phyloP scores from a whole-genome alignment of 202 grass and related monocot species.

The Zizania palustris region DNA sequence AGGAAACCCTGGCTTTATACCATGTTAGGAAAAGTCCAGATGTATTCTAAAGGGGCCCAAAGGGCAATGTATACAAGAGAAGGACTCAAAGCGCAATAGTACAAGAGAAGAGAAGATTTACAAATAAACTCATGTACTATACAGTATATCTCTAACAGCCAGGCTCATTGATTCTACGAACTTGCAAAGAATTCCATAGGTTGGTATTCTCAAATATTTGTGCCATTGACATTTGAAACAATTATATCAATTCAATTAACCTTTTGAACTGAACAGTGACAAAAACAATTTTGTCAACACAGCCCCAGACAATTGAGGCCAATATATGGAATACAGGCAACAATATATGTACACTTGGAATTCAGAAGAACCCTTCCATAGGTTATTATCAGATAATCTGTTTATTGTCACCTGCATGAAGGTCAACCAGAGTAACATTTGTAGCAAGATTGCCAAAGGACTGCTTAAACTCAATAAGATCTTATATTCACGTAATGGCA shows the following conservation, averaged over 20 bases:
- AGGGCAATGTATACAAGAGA: too few relatives aligned
- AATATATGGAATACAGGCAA: background rate
- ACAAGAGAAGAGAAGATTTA: too few relatives aligned
- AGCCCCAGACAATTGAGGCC: background rate
- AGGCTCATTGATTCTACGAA: constrained; percentile 4
- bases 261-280: background rate
- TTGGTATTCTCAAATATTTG: background rate
- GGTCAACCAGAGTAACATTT: constrained; percentile 34
- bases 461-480: constrained; percentile 26
- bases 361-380: background rate
- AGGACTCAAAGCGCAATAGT: too few relatives aligned
- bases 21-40: too few relatives aligned
- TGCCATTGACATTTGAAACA: constrained; percentile 23
- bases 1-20: too few relatives aligned
- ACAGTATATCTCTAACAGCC: too few relatives aligned
- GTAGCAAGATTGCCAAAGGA: constrained; percentile 29
- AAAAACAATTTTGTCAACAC: background rate
- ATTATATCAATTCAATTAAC: background rate
- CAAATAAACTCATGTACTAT: too few relatives aligned
- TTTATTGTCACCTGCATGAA: constrained; percentile 23
- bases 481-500: constrained; percentile 44
- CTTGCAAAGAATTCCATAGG: background rate
- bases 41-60: too few relatives aligned
- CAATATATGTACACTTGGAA: background rate
- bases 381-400: constrained; percentile 17